A percentile compares a stretch with the other conserved stretches of the same genome.
These are phyloP conservation scores for Euphorbia tirucalli DNA, from an alignment of 345 rosid genomes.

Conservation along the genomic window DNA sequence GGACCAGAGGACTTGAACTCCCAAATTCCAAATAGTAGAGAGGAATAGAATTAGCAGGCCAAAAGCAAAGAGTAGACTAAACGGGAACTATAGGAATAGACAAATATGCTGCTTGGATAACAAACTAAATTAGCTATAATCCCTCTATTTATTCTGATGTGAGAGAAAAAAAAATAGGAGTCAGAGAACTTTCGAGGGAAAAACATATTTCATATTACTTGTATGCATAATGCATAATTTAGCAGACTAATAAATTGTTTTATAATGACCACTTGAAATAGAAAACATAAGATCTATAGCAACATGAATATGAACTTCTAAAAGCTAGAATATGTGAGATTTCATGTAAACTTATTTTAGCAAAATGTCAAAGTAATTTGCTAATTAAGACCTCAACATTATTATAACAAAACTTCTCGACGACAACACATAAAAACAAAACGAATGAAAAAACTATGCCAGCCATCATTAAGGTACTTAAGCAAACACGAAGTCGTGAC, in stretches of 20 bases:
- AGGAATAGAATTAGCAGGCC: not conserved
- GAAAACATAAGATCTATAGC: not conserved
- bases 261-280: not conserved
- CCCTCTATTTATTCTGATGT: not conserved
- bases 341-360: not conserved
- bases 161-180: not conserved
- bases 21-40: not conserved
- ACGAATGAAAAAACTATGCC: not conserved
- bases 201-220: not conserved
- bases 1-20: too few species aligned
- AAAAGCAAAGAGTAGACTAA: not conserved
- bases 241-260: not conserved
- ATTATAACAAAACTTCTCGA: not conserved
- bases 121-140: not conserved
- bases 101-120: not conserved
- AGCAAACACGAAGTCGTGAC: not conserved
- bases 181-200: not conserved
- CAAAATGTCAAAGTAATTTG: not conserved
- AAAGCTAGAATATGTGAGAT: not conserved
- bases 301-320: not conserved
- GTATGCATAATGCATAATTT: not conserved
- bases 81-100: not conserved
- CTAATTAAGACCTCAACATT: not conserved
- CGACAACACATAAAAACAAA: not conserved
- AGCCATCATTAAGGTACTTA: not conserved